These are phyloP conservation scores for Acmispon strigosus DNA, from an alignment of 306 rosid genomes.

Conservation along the genomic window DNA sequence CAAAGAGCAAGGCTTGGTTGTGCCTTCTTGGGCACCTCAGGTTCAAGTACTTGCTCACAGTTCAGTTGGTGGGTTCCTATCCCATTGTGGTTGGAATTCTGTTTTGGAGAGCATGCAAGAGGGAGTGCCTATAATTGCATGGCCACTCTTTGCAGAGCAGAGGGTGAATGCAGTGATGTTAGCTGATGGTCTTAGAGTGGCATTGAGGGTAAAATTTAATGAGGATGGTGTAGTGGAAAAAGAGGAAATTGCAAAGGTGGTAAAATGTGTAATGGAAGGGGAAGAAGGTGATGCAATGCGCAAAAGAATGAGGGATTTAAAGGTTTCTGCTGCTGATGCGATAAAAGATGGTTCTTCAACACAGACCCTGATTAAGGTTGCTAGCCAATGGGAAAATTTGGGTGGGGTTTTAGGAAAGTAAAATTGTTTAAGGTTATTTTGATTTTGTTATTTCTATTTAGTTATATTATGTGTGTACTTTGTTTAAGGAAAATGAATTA, in stretches of 20 bases:
- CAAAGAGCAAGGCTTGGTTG: slow-evolving; percentile 26
- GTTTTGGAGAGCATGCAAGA: slow-evolving; percentile 8
- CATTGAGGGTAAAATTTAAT: not conserved
- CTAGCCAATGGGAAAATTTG: not conserved
- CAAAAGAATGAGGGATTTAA: not conserved
- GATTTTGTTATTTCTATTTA: no score
- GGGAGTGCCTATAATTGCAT: slow-evolving; percentile 15
- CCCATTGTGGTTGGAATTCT: slow-evolving; percentile 15
- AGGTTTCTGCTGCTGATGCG: not conserved
- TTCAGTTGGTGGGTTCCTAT: slow-evolving; percentile 23
- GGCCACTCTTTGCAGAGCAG: slow-evolving; percentile 19
- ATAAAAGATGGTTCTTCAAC: slow-evolving; percentile 7
- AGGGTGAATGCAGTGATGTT: slow-evolving; percentile 5
- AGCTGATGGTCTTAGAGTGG: slow-evolving; percentile 1
- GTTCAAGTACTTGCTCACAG: slow-evolving; percentile 17
- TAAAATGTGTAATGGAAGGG: not conserved
- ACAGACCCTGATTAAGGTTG: not conserved
- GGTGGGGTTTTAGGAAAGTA: not conserved
- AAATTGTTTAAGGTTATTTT: no score
- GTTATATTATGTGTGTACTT: no score
- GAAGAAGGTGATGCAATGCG: not conserved
- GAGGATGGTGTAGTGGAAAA: not conserved
- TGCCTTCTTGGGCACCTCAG: slow-evolving; percentile 37
- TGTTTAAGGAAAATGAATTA: no score
- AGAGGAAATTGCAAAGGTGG: not conserved